Evolutionary conservation across 768 basidiomycete genomes (phyloP), one percentile per base, ranked within the genome.

Genomic region (Peribolospora baueri): DNA sequence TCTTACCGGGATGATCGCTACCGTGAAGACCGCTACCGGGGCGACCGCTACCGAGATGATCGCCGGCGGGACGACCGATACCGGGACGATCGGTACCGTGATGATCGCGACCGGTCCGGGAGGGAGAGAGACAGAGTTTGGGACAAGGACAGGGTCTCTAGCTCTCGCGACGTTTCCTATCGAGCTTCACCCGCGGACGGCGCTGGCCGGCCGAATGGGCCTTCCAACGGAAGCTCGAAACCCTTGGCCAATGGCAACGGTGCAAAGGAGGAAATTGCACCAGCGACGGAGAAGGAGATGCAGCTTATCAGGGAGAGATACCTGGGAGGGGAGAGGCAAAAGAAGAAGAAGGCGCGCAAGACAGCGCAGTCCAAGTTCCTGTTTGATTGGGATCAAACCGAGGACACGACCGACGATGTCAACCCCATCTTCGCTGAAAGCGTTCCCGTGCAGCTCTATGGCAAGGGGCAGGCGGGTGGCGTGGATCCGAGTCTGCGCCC

Each of bases 301-400:
- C 50, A 73, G 0, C 83, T 81, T 0, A 81, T 97, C 61, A 81
- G 86, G 6, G 84, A 88, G 36, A 78, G 91, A 43, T 97, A 98
- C 67, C 79, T 98, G 41, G 93, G 93, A 4, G 82, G 85, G 14
- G 82, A 84, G 67, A 51, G 57, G 13, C 84, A 79, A 68, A 88
- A 90, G 74, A 90, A 88, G 70, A 81, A 85, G 46, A 87, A 84
- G 68, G 82, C 86, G 61, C 79, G 86, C 54, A 90, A 88, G 70
- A 86, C 84, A 76, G 85, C 83, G 64, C 87, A 90, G 67, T 79
- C 86, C 68, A 91, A 91, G 69, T 87, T 97, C 65, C 84, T 91
- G n/a, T 98, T 98, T 64, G 93, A 97, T 67, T 98, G 93, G 93
- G 88, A 91, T 64, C 79, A 80, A 51, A 82, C 82, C 66, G 93